phyloP scores from a whole-genome alignment of 768 basidiomycete species.

The Naganishia friedmannii region DNA sequence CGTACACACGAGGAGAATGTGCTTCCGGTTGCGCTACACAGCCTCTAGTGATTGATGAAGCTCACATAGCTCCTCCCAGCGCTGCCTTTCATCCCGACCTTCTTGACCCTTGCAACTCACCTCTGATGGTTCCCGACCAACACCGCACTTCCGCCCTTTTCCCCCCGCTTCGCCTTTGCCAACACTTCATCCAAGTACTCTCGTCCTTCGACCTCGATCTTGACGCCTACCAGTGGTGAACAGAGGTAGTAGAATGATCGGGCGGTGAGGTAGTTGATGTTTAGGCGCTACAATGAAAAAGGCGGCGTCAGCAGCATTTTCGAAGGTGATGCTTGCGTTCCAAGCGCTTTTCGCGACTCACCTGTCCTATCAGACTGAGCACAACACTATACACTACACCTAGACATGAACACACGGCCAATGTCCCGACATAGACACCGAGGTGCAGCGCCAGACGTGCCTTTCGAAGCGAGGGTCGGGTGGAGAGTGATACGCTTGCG shows the following conservation, averaged over 20 bases:
- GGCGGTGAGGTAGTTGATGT: constrained; percentile 81
- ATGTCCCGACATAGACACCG: constrained; percentile 67
- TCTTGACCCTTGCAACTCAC: no score
- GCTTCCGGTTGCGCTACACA: no score
- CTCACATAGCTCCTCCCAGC: no score
- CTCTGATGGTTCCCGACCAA: constrained; percentile 87
- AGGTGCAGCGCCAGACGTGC: constrained; percentile 62
- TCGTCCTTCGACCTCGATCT: constrained; percentile 76
- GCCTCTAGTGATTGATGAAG: no score
- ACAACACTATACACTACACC: constrained; percentile 66
- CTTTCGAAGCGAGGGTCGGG: constrained; percentile 34
- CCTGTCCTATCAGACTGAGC: constrained; percentile 61
- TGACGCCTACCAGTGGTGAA: constrained; percentile 64
- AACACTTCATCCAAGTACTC: constrained; percentile 64
- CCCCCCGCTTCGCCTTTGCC: constrained; percentile 35
- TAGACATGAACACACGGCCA: constrained; percentile 69
- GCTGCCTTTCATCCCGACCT: no score
- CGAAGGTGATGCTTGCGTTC: no score
- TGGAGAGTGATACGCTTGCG: constrained; percentile 16
- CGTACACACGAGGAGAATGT: no score
- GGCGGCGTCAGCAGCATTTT: no score
- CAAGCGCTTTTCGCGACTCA: constrained; percentile 26
- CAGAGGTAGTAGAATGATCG: constrained; percentile 73
- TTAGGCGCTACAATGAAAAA: constrained; percentile 56
- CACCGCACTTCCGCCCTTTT: constrained; percentile 56